Evolutionary conservation across 2,329 filamentous ascomycete species (phyloP).

Genomic region (Fusarium tuaranense): DNA sequence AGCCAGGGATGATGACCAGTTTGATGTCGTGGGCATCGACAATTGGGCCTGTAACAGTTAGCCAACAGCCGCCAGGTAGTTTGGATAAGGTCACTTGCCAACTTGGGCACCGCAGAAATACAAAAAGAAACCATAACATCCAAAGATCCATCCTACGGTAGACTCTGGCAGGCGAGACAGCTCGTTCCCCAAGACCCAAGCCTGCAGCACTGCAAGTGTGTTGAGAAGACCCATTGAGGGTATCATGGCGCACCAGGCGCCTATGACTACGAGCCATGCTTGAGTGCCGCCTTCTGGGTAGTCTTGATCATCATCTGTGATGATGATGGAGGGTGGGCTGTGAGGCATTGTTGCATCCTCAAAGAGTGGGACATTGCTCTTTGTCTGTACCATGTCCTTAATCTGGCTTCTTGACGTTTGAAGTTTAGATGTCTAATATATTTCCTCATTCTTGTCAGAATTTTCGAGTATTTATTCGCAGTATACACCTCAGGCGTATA

Average conservation of each 20-base stretch:
- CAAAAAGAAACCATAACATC: constrained; percentile 75
- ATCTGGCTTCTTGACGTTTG: neutral
- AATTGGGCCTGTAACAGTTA: constrained; percentile 58
- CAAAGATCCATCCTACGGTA: constrained; percentile 79
- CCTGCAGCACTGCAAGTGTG: constrained; percentile 73
- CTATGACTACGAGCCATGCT: constrained; percentile 79
- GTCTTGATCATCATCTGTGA: neutral
- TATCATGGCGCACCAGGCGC: constrained; percentile 74
- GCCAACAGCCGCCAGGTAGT: too few species aligned
- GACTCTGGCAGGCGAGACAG: constrained; percentile 68
- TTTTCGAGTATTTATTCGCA: neutral
- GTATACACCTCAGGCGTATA: neutral
- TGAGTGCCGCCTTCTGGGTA: constrained; percentile 77
- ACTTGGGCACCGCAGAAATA: constrained; percentile 80
- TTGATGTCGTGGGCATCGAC: constrained; percentile 77
- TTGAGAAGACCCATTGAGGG: constrained; percentile 76
- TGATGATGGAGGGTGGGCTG: neutral
- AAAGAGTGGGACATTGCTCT: too few species aligned
- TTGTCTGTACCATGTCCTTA: neutral
- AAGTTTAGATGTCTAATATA: neutral
- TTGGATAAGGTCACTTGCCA: constrained; percentile 45
- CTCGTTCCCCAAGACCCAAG: constrained; percentile 74
- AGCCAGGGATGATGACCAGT: constrained; percentile 68
- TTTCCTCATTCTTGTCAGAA: neutral
- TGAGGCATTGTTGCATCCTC: neutral